Evolutionary conservation across 2,329 filamentous ascomycete species (phyloP), one percentile per base, ranked within the genome.

Genomic region (Fusarium newnesense): DNA sequence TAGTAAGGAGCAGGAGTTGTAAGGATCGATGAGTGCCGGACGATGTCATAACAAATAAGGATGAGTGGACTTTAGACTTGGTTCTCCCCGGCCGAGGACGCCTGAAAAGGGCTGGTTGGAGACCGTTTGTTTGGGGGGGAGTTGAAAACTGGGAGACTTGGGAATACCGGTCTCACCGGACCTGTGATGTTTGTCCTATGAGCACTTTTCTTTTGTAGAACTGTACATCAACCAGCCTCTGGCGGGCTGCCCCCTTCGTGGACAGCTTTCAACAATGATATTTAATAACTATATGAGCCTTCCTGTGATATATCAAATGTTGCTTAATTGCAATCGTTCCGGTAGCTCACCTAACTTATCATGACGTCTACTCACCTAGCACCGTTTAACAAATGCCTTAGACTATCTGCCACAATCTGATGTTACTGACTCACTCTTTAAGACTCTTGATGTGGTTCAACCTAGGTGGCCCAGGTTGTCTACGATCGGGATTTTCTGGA

Each of bases 181-280:
- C 69, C 67, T 77, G 56, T 67, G 67, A 73, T 70, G 64, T 68
- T 72, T 72, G 75, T 76, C 73, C 69, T 77, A 69, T 73, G 76
- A 78, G 69, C 77, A 77, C 70, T 64, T 79, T 79, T 78, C 77
- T 73, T 78, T 78, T 79, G 76, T 78, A 79, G 70, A 77, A 78
- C 64, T 79, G 78, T 80, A 80, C 76, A 79, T 79, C 78, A 80
- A 77, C 62, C 60, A 78, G 71, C 58, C 61, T 63, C 46, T 70
- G 68, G 67, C 62, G 54, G 68, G 75, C 60, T 58, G 54, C 36
- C 60, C 62, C 60, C 49, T 65, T 30, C 56, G 70, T 47, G 72
- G 72, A 65, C 60, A 71, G 54, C 69, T 75, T 64, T 61, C 70
- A 72, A 59, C 56, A 60, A 72, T 58, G 56, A 68, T 60, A 67